Conservation (phyloP, 1,139 yeast species). For the Kodamaea fungicola region DNA sequence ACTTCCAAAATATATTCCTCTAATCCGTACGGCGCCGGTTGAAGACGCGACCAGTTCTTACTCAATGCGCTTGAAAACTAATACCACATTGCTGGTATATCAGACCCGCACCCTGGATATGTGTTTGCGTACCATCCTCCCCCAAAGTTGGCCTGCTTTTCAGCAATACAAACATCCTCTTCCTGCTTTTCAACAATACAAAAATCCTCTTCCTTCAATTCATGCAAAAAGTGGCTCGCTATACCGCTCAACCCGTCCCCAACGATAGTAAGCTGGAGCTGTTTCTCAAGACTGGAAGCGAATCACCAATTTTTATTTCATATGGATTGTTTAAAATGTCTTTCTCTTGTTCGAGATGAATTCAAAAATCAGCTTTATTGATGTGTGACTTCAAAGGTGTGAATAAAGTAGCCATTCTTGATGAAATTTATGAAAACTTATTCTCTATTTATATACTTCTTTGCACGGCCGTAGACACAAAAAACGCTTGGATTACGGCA, state of each 20-base stretch:
- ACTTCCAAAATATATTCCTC: constrained; percentile 42
- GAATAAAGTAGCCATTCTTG: no score
- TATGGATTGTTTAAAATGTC: constrained; percentile 15
- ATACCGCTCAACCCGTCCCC: constrained; percentile 52
- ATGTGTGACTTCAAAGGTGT: neutral
- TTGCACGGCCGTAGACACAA: no score
- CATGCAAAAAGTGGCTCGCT: constrained; percentile 25
- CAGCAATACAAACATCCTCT: constrained; percentile 37
- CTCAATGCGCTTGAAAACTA: constrained; percentile 38
- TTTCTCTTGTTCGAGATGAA: no score
- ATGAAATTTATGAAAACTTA: no score
- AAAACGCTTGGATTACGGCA: no score
- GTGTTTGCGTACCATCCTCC: constrained; percentile 55
- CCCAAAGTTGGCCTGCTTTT: constrained; percentile 42
- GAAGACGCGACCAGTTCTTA: constrained; percentile 40
- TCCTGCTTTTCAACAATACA: constrained; percentile 40
- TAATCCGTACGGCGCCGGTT: constrained; percentile 49
- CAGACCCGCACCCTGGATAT: constrained; percentile 53
- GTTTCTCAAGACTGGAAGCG: constrained; percentile 20
- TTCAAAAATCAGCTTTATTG: constrained; percentile 29
- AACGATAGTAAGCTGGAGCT: constrained; percentile 34
- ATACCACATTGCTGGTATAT: constrained; percentile 49
- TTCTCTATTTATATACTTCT: no score
- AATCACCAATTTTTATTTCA: constrained; percentile 10
- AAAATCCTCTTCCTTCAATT: constrained; percentile 30